A percentile compares a stretch with the other conserved stretches of the same genome.
Evolutionary conservation across 2,329 filamentous ascomycete species (phyloP).

Genomic region (Calonectria fujianensis): DNA sequence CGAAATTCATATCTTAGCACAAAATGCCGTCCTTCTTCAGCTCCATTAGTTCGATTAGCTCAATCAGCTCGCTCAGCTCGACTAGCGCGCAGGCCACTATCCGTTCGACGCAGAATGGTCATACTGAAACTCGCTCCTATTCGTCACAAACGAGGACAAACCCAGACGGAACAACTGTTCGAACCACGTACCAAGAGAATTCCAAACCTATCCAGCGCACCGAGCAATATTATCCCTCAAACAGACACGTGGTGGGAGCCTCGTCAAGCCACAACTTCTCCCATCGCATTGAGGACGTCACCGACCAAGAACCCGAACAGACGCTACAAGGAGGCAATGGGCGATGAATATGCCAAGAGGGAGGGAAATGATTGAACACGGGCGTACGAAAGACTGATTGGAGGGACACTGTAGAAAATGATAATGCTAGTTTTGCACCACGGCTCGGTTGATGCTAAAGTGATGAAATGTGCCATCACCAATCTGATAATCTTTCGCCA

Average conservation of each 20-base stretch:
- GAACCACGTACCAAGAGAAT: slow-evolving; percentile 25
- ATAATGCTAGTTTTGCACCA: slow-evolving; percentile 1
- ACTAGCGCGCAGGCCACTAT: slow-evolving; percentile 12
- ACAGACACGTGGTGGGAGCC: not conserved
- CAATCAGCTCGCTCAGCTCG: not conserved
- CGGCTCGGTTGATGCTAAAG: not conserved
- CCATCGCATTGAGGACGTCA: slow-evolving; percentile 28
- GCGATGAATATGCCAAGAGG: slow-evolving; percentile 19
- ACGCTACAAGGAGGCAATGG: slow-evolving; percentile 6
- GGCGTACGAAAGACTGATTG: not conserved
- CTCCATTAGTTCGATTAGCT: not conserved
- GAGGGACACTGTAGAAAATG: not conserved
- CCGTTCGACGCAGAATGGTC: not conserved
- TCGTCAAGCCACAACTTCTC: not conserved
- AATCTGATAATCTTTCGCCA: not conserved
- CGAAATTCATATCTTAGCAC: not conserved
- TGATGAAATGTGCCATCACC: not conserved
- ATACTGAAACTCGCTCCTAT: slow-evolving; percentile 12
- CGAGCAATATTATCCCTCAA: slow-evolving; percentile 22
- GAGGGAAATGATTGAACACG: slow-evolving; percentile 9
- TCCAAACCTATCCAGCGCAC: slow-evolving; percentile 19
- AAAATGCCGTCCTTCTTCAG: slow-evolving; percentile 33
- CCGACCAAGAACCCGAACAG: slow-evolving; percentile 5
- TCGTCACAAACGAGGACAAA: slow-evolving; percentile 8
- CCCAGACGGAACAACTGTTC: slow-evolving; percentile 28